Evolutionary conservation across 345 rosid species (phyloP), one percentile per base, ranked within the genome.

Genomic region (Acer saccharum): DNA sequence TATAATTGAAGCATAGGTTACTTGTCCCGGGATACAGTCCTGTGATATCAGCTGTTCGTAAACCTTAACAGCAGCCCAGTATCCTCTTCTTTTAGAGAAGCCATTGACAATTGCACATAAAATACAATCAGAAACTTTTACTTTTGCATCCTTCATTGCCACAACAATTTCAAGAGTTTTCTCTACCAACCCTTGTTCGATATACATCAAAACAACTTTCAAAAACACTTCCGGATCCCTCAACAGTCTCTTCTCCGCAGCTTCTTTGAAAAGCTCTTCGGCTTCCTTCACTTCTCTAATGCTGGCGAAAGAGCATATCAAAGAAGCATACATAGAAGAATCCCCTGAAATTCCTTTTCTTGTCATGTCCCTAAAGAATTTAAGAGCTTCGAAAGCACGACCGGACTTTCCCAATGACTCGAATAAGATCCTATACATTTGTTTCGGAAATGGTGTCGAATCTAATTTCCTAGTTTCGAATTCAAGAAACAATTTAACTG

Each of bases 21-120:
- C 97, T 75, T 94, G 98, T 25, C 98, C 98, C 0, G 97, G 97
- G 57, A 84, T 84, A 63, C 91, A 90, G 39, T 90, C 91, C 39
- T 79, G 81, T 18, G 74, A 78, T 50, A 81, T 39, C 74, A 91
- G 77, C 84, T 86, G 85, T 78, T 91, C 88, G 6, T 90, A 94
- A 64, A 86, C 88, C 63, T 16, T 72, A 7, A 86, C 82, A 0
- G 91, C 93, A 11, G 93, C 87, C 4, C 66, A 77, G 78, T 83
- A 86, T 71, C 97, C 97, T 83, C 89, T 85, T 76, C 71, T 85
- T 80, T 87, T 90, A 7, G 90, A 76, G 82, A 83, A 91, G 25
- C 95, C 97, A 29, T 90, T 93, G 71, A 94, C 85, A 64, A 93
- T 84, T 3, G 97, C 86, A n/a, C 95, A 91, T 69, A 87, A 85